Evolutionary conservation across 768 basidiomycete species (phyloP).

Genomic region (Suillus cothurnatus): DNA sequence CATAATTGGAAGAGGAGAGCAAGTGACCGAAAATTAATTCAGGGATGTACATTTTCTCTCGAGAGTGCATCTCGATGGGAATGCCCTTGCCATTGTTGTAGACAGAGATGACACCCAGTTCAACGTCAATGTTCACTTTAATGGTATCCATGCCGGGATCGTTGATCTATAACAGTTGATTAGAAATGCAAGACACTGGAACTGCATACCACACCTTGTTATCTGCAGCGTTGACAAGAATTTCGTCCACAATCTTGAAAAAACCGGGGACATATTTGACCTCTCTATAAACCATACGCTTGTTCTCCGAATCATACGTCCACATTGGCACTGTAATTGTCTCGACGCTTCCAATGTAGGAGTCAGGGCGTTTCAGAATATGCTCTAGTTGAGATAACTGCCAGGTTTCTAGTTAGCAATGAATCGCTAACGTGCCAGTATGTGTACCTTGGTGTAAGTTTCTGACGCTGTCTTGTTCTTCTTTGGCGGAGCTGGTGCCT

Average conservation of each 20-base stretch:
- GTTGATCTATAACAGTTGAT: constrained; percentile 67
- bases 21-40: constrained; percentile 97
- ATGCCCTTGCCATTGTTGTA: constrained; percentile 97
- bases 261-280: constrained; percentile 95
- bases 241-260: constrained; percentile 99
- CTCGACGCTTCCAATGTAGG: constrained; percentile 97
- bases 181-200: constrained; percentile 16
- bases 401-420: constrained; percentile 9
- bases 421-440: background rate
- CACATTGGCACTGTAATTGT: constrained; percentile 86
- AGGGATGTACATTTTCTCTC: constrained; percentile 93
- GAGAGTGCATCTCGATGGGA: constrained; percentile 93
- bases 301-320: constrained; percentile 85
- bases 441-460: constrained; percentile 81
- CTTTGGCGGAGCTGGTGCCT: constrained; percentile 44
- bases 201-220: constrained; percentile 71
- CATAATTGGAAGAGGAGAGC: constrained; percentile 94
- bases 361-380: constrained; percentile 88
- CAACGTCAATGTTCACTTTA: constrained; percentile 84
- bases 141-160: constrained; percentile 89
- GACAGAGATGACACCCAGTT: constrained; percentile 85
- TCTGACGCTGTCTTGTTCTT: constrained; percentile 86
- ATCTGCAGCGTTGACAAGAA: constrained; percentile 98
- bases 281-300: constrained; percentile 81
- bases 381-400: constrained; percentile 96